Conservation (phyloP, 768 basidiomycete species). For the Leccinellum rugosiceps region DNA sequence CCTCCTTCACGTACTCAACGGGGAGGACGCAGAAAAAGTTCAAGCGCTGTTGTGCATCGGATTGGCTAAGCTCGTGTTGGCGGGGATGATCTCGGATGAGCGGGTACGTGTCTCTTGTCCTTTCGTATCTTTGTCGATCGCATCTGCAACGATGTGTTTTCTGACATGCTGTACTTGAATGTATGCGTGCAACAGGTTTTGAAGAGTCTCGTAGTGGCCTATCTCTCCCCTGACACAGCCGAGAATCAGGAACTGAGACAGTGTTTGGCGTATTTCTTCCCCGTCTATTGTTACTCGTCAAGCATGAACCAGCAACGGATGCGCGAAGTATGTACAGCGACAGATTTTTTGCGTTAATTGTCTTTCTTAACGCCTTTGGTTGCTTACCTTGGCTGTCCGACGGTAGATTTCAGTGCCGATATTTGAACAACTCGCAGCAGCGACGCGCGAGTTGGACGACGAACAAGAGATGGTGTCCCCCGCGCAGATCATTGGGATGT, state of each 20-base stretch:
- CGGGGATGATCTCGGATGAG: slow-evolving; percentile 71
- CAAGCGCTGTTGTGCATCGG: slow-evolving; percentile 76
- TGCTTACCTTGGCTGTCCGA: neutral
- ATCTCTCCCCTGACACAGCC: slow-evolving; percentile 76
- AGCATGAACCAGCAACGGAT: slow-evolving; percentile 70
- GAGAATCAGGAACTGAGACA: slow-evolving; percentile 84
- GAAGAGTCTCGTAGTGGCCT: slow-evolving; percentile 51
- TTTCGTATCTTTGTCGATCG: neutral
- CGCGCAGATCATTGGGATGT: slow-evolving; percentile 70
- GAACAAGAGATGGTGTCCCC: slow-evolving; percentile 72
- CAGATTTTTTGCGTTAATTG: neutral
- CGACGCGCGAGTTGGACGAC: slow-evolving; percentile 64
- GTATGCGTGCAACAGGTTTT: slow-evolving; percentile 37
- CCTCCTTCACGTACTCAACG: slow-evolving; percentile 49
- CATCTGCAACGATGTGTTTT: neutral
- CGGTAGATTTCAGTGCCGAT: slow-evolving; percentile 67
- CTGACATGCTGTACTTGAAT: neutral
- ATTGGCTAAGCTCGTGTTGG: slow-evolving; percentile 79
- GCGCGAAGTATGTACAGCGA: slow-evolving; percentile 37
- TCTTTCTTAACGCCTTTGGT: neutral
- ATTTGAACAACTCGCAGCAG: slow-evolving; percentile 55
- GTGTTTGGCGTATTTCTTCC: slow-evolving; percentile 84
- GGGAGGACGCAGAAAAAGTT: slow-evolving; percentile 57
- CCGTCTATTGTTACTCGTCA: slow-evolving; percentile 82
- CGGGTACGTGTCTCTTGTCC: slow-evolving; percentile 42